These are phyloP conservation scores for Chrysosporium queenslandicum DNA, from an alignment of 2,329 filamentous ascomycete genomes.

Conservation along the genomic window DNA sequence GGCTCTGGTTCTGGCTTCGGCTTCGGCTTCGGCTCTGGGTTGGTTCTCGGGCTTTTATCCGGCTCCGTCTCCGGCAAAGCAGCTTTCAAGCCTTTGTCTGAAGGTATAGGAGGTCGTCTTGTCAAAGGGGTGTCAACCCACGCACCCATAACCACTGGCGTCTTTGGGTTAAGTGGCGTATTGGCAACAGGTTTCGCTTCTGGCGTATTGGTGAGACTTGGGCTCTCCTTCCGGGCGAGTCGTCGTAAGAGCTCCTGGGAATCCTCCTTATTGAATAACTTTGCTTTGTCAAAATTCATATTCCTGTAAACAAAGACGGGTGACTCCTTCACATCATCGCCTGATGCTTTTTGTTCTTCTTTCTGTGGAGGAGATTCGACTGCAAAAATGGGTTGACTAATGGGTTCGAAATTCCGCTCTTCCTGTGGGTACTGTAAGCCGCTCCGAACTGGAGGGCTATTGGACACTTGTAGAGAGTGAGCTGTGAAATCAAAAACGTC, in stretches of 20 bases:
- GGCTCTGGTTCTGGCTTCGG: too few relatives aligned
- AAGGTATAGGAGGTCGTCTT: constrained; percentile 24
- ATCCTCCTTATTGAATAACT: constrained; percentile 18
- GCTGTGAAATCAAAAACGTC: constrained; percentile 23
- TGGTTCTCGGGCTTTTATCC: too few relatives aligned
- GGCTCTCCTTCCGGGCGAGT: constrained; percentile 32
- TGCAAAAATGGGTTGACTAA: background rate
- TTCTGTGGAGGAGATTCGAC: background rate
- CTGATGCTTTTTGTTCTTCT: background rate
- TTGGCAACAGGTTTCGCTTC: constrained; percentile 26
- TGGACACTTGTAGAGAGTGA: constrained; percentile 24
- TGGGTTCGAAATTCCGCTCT: constrained; percentile 4
- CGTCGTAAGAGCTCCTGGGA: constrained; percentile 37
- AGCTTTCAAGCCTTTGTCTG: constrained; percentile 7
- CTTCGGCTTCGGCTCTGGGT: background rate
- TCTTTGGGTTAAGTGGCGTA: constrained; percentile 33
- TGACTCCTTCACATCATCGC: background rate
- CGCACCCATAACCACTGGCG: constrained; percentile 37
- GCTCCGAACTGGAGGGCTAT: constrained; percentile 24
- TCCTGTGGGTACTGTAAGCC: constrained; percentile 21
- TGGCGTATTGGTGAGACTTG: constrained; percentile 28
- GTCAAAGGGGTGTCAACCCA: constrained; percentile 41
- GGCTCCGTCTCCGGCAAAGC: too few relatives aligned
- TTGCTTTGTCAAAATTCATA: background rate
- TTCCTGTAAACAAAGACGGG: background rate